Base-by-base conservation (phyloP, 2,329 filamentous ascomycete species). In the Sporothrix schenckii region DNA sequence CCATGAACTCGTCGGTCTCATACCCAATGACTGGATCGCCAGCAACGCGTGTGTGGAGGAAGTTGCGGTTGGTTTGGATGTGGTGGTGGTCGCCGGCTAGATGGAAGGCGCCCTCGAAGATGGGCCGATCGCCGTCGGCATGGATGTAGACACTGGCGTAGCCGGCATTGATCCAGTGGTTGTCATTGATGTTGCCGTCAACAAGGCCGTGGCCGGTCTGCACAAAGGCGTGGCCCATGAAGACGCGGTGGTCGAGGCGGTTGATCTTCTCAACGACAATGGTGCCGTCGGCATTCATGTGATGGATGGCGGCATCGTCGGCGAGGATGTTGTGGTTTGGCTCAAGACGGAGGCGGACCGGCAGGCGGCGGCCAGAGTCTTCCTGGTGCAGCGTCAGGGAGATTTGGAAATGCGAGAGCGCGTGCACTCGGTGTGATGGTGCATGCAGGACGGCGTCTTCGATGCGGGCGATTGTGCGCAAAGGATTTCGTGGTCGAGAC, bases 261-360 rank as follows among this genome's bases (percentile, higher is more conserved):
- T 92, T 83, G 72, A 98, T 87, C 49, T 85, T 82, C 77, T 97
- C 91, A n/a, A 86, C 83, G 27, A 83, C 81, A 50, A 97, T 80
- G 65, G 85, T 84, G 68, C 95, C 95, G 78, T 97, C 89, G 13
- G 85, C 78, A 69, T 85, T 89, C 54, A 97, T 80, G 77, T 93
- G 90, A 52, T 89, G 87, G 63, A 99, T 83, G 66, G 86, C 87
- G 10, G 94, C 91, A 75, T 91, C 89, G 19, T 93, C 86, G 69
- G 90, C 87, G 60, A 99, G 84, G 71, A 98, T 89, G 80, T 98
- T 92, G 81, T 97, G 88, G 78, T 98, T 98, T 4, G 95, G 95
- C 78, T 95, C 89, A 65, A 99, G 86, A 69, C 87, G 86, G 68
- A 99, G 86, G 74, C 93, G 92, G 76, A 98, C 84, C 74, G 88